A percentile compares a stretch with the other conserved stretches of the same genome.
These are phyloP conservation scores for Saturnispora kantuleensis DNA, from an alignment of 805 yeast species.

Conservation along the genomic window DNA sequence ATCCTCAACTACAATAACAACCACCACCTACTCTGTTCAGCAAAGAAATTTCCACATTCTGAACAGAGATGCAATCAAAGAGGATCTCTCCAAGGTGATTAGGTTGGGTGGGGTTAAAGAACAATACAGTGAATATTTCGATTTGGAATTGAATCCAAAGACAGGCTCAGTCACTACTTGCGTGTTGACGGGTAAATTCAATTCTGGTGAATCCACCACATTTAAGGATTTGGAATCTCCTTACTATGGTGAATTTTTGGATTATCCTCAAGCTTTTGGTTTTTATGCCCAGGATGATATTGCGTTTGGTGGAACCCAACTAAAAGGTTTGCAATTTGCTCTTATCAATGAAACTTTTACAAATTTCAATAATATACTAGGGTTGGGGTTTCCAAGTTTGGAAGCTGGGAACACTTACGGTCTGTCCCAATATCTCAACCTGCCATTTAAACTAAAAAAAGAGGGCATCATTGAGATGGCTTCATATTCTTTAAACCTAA, in stretches of 20 bases:
- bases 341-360: background rate
- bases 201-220: background rate
- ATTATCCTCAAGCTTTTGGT: background rate
- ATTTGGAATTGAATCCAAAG: background rate
- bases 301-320: background rate
- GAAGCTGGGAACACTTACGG: constrained; percentile 3
- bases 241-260: background rate
- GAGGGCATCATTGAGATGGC: background rate
- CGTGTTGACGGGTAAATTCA: background rate
- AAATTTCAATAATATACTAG: background rate
- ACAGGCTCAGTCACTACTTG: background rate
- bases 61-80: too few relatives aligned
- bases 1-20: too few relatives aligned
- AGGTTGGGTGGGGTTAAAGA: too few relatives aligned
- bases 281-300: constrained; percentile 1
- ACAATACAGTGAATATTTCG: background rate
- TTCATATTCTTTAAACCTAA: constrained; percentile 1
- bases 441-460: background rate
- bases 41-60: too few relatives aligned
- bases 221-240: background rate
- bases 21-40: too few relatives aligned
- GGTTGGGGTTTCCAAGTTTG: constrained; percentile 1
- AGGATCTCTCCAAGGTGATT: too few relatives aligned
- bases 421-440: background rate
- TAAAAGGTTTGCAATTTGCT: constrained; percentile 1